phyloP scores from a whole-genome alignment of 169 alveolate genomes.

The Blepharisma undulans region DNA sequence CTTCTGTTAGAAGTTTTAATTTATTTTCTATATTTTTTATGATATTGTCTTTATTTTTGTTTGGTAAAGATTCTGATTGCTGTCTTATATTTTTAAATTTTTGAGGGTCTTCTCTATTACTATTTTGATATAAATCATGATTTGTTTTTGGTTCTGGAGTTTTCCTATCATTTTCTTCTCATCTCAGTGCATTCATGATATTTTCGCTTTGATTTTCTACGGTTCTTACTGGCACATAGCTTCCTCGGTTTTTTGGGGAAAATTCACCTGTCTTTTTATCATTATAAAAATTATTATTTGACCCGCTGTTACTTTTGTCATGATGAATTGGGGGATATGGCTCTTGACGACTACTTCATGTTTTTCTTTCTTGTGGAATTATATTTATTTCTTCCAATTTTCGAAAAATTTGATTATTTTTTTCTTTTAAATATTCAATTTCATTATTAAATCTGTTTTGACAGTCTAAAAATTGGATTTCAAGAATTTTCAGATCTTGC shows the following conservation, averaged over 20 bases:
- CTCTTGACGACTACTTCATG: not conserved
- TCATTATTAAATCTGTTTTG: not conserved
- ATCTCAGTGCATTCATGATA: not conserved
- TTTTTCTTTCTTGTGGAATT: not conserved
- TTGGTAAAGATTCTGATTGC: not conserved
- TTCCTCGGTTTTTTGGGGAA: not conserved
- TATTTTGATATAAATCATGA: not conserved
- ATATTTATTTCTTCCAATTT: not conserved
- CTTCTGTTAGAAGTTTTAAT: not conserved
- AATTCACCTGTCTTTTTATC: not conserved
- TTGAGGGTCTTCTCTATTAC: not conserved
- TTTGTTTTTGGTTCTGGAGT: not conserved
- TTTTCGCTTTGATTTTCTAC: not conserved
- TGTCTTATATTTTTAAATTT: not conserved
- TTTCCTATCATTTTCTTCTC: not conserved
- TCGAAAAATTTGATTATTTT: not conserved
- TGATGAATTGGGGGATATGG: not conserved
- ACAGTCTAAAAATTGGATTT: not conserved
- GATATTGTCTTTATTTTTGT: not conserved
- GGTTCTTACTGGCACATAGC: not conserved
- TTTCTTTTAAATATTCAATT: not conserved
- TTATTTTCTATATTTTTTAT: not conserved
- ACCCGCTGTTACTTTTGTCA: not conserved
- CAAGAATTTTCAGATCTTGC: not conserved
- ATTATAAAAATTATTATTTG: not conserved